Evolutionary conservation across 1,284 basidiomycete species (phyloP).

Genomic region (Ceratobasidium sp.): DNA sequence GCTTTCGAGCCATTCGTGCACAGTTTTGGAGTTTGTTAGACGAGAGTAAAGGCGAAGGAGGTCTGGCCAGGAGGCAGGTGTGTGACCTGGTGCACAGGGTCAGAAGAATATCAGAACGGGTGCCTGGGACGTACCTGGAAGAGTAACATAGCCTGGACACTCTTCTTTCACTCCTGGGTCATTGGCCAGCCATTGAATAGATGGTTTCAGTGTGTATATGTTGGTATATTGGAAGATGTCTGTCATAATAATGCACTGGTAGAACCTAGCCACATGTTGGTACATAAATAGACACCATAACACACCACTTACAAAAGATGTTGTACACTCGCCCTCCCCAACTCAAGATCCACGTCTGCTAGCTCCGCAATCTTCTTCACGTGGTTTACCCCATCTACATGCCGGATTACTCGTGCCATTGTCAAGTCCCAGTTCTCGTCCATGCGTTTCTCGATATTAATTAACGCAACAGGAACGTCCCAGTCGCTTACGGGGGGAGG

Average conservation of each 20-base stretch:
- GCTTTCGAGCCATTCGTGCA: slow-evolving; percentile 90
- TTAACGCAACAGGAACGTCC: slow-evolving; percentile 93
- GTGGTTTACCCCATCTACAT: slow-evolving; percentile 91
- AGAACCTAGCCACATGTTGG: slow-evolving; percentile 67
- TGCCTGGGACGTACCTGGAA: slow-evolving; percentile 62
- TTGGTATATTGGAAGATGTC: slow-evolving; percentile 99
- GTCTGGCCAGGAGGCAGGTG: slow-evolving; percentile 81
- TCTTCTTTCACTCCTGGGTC: slow-evolving; percentile 85
- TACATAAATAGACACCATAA: background rate
- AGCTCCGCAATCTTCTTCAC: slow-evolving; percentile 91
- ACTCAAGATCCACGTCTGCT: slow-evolving; percentile 86
- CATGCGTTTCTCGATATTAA: slow-evolving; percentile 81
- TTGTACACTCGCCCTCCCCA: slow-evolving; percentile 88
- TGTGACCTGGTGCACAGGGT: slow-evolving; percentile 51
- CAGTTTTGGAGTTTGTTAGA: slow-evolving; percentile 83
- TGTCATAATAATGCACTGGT: slow-evolving; percentile 94
- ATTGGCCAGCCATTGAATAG: slow-evolving; percentile 84
- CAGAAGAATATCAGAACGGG: slow-evolving; percentile 4
- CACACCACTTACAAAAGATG: slow-evolving; percentile 80
- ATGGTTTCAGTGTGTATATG: slow-evolving; percentile 90
- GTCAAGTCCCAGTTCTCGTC: slow-evolving; percentile 98
- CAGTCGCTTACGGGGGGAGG: slow-evolving; percentile 91
- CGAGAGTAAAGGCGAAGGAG: slow-evolving; percentile 87
- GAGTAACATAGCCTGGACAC: slow-evolving; percentile 89
- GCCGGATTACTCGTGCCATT: slow-evolving; percentile 85